Percentiles rank a stretch among this genome's conserved stretches.
phyloP scores from a whole-genome alignment of 441 rosid genomes.

The Melastoma candidum region DNA sequence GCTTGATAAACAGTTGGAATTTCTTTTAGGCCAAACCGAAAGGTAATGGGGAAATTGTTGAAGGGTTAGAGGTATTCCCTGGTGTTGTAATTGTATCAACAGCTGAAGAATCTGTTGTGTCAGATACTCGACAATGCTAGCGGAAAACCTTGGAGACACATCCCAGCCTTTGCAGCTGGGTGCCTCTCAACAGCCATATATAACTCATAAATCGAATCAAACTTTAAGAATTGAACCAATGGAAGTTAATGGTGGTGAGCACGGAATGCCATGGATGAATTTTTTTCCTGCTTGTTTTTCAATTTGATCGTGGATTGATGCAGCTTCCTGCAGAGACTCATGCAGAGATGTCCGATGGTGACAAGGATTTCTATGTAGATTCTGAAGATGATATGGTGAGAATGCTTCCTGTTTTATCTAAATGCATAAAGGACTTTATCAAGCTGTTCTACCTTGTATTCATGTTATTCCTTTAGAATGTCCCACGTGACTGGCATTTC shows the following conservation, averaged over 20 bases:
- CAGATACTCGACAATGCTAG: conserved; percentile 99
- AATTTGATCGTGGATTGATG: neutral
- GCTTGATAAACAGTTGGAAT: conserved; percentile 94
- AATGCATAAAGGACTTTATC: too few relatives aligned
- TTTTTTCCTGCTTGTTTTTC: conserved; percentile 6
- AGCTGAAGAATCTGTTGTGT: conserved; percentile 5
- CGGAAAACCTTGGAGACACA: conserved; percentile 84
- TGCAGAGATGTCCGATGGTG: conserved; percentile 38
- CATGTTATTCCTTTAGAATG: too few relatives aligned
- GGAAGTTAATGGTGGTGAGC: conserved; percentile 43
- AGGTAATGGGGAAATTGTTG: conserved; percentile 31
- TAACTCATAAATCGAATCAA: conserved; percentile 26
- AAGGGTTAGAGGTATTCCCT: conserved; percentile 6
- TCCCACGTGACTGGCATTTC: too few relatives aligned
- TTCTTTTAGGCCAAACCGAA: conserved; percentile 98
- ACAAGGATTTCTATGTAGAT: conserved; percentile 56
- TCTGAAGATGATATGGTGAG: conserved; percentile 77
- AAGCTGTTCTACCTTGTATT: too few relatives aligned
- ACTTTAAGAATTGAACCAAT: conserved; percentile 20
- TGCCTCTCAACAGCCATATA: conserved; percentile 22
- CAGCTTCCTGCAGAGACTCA: conserved; percentile 31
- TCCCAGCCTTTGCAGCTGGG: conserved; percentile 30
- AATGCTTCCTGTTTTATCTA: conserved; percentile 5
- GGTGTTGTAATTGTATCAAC: conserved; percentile 2
- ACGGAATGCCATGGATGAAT: conserved; percentile 12